A percentile compares a stretch with the other conserved stretches of the same genome.
These are phyloP conservation scores for Ogataea dorogensis DNA, from an alignment of 805 yeast species.

Conservation along the genomic window DNA sequence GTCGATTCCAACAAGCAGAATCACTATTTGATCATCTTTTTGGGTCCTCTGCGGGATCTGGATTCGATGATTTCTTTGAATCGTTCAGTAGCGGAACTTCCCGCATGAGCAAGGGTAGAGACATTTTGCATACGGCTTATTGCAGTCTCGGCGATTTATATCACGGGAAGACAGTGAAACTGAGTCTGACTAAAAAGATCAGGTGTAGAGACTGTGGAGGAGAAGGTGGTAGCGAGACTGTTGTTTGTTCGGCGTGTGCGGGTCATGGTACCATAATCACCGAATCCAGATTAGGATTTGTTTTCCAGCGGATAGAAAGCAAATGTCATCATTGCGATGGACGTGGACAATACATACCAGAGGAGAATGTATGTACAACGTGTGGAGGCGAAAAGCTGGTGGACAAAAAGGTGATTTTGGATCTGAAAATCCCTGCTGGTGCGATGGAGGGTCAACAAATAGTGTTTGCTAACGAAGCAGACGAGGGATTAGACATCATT, in stretches of 20 bases:
- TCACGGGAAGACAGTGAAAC: slow-evolving; percentile 53
- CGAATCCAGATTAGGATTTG: slow-evolving; percentile 44
- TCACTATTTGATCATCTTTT: slow-evolving; percentile 9
- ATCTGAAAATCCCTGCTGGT: slow-evolving; percentile 57
- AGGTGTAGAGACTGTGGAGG: slow-evolving; percentile 53
- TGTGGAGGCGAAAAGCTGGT: slow-evolving; percentile 47
- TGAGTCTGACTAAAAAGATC: slow-evolving; percentile 51
- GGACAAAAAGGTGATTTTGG: slow-evolving; percentile 49
- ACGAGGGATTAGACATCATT: slow-evolving; percentile 54
- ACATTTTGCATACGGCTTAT: slow-evolving; percentile 54
- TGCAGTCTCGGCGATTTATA: slow-evolving; percentile 57
- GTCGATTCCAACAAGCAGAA: slow-evolving; percentile 5
- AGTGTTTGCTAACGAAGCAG: slow-evolving; percentile 59
- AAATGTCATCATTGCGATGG: slow-evolving; percentile 47
- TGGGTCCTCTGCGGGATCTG: slow-evolving; percentile 3
- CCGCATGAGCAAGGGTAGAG: slow-evolving; percentile 41
- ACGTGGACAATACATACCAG: slow-evolving; percentile 35
- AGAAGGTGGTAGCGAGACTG: slow-evolving; percentile 41
- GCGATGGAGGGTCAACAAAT: slow-evolving; percentile 50
- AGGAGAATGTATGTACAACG: slow-evolving; percentile 37
- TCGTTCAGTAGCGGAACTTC: slow-evolving; percentile 1
- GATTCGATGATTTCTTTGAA: slow-evolving; percentile 3
- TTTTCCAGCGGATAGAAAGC: slow-evolving; percentile 41
- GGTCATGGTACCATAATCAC: slow-evolving; percentile 44
- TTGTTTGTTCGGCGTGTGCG: slow-evolving; percentile 38